Evolutionary conservation across 2,329 filamentous ascomycete species (phyloP).

Genomic region (Cladosporium sp.): DNA sequence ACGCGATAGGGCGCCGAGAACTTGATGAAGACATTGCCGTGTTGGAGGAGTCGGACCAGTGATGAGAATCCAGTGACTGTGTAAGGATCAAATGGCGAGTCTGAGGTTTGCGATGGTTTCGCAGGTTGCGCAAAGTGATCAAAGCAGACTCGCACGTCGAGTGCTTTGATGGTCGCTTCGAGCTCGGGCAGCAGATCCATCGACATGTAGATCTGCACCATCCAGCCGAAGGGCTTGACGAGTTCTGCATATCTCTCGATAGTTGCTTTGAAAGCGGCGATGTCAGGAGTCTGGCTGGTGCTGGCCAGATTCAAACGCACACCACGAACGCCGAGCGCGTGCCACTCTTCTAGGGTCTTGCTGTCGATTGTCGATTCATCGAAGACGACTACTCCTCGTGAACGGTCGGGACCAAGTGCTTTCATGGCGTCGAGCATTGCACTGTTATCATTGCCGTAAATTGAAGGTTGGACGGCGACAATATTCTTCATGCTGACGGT

Average conservation of each 20-base stretch:
- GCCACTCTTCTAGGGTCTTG: conserved; percentile 24
- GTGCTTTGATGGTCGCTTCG: conserved; percentile 44
- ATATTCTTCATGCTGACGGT: conserved; percentile 25
- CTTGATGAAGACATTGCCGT: conserved; percentile 53
- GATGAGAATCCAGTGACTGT: conserved; percentile 47
- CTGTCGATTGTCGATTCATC: conserved; percentile 22
- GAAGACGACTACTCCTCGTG: conserved; percentile 29
- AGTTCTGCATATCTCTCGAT: conserved; percentile 23
- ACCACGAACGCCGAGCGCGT: conserved; percentile 28
- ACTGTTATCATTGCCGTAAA: conserved; percentile 31
- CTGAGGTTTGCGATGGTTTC: conserved; percentile 38
- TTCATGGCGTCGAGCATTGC: conserved; percentile 30
- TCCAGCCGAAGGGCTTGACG: conserved; percentile 27
- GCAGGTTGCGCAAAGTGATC: conserved; percentile 53
- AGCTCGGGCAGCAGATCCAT: conserved; percentile 39
- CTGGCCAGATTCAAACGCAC: conserved; percentile 32
- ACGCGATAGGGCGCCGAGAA: conserved; percentile 57
- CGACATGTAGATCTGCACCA: conserved; percentile 30
- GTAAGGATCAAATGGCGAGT: conserved; percentile 32
- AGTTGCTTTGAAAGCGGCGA: conserved; percentile 20
- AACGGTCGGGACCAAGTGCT: conserved; percentile 17
- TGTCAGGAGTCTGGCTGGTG: conserved; percentile 18
- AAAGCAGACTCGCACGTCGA: conserved; percentile 52
- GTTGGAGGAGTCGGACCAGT: conserved; percentile 44
- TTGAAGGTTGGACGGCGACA: conserved; percentile 29